Percentiles rank a stretch among this genome's conserved stretches.
Evolutionary conservation across 345 rosid species (phyloP).

Genomic region (Populus nigra): DNA sequence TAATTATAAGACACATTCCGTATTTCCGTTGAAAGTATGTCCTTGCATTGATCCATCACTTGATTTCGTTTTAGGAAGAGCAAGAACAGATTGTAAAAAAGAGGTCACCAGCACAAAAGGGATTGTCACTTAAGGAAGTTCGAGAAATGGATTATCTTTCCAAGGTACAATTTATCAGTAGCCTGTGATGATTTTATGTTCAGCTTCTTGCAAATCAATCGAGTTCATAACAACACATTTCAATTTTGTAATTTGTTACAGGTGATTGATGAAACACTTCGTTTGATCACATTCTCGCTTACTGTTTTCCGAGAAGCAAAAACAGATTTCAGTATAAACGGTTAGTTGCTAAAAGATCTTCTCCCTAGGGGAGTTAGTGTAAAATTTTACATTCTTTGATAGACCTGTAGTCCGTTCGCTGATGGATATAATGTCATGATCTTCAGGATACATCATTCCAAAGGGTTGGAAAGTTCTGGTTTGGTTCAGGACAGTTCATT

Average conservation of each 20-base stretch:
- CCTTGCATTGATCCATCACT: background rate
- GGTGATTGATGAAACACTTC: slow-evolving; percentile 90
- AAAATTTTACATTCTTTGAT: background rate
- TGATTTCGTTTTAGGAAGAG: slow-evolving; percentile 47
- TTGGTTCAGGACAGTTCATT: slow-evolving; percentile 78
- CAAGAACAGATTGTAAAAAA: slow-evolving; percentile 54
- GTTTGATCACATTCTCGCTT: slow-evolving; percentile 69
- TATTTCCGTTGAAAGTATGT: too few relatives aligned
- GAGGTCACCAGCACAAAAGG: slow-evolving; percentile 44
- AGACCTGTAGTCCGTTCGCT: background rate
- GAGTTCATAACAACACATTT: background rate
- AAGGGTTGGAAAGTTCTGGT: slow-evolving; percentile 81
- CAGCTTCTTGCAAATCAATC: too few relatives aligned
- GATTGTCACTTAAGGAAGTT: slow-evolving; percentile 59
- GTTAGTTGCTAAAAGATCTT: slow-evolving; percentile 29
- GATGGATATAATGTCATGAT: too few relatives aligned
- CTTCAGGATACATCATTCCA: slow-evolving; percentile 71
- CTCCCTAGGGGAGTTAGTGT: too few relatives aligned
- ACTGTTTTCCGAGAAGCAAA: slow-evolving; percentile 74
- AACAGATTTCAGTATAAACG: slow-evolving; percentile 48
- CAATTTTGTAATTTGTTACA: slow-evolving; percentile 7
- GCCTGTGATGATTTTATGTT: too few relatives aligned
- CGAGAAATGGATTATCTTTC: slow-evolving; percentile 73
- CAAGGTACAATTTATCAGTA: slow-evolving; percentile 34
- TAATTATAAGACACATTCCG: too few relatives aligned